A percentile compares a stretch with the other conserved stretches of the same genome.
Evolutionary conservation across 345 rosid species (phyloP).

Genomic region (Psidium guajava): DNA sequence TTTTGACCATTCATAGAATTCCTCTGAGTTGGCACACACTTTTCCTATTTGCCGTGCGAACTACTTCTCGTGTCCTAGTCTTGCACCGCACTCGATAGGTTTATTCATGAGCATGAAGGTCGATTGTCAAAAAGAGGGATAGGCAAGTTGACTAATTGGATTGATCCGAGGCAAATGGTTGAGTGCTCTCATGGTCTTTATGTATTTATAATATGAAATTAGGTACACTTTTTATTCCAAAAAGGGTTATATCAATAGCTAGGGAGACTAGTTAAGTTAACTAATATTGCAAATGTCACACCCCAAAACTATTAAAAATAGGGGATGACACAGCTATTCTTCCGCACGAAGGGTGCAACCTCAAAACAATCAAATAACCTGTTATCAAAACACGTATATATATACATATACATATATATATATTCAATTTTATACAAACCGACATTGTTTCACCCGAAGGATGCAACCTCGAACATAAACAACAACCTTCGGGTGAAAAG

Average conservation of each 20-base stretch:
- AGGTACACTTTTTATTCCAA: neutral
- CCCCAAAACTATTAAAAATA: too few relatives aligned
- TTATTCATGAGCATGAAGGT: neutral
- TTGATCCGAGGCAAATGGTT: neutral
- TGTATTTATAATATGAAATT: neutral
- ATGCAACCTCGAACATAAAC: too few relatives aligned
- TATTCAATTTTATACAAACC: too few relatives aligned
- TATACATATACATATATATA: too few relatives aligned
- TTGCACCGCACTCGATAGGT: neutral
- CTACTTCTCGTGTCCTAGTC: neutral
- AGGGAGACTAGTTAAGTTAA: neutral
- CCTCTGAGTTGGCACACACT: neutral
- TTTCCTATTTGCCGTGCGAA: neutral
- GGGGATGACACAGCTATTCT: too few relatives aligned
- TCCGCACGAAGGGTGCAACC: too few relatives aligned
- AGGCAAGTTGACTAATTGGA: neutral
- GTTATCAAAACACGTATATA: too few relatives aligned
- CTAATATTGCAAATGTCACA: too few relatives aligned
- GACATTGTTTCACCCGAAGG: too few relatives aligned
- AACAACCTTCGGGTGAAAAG: too few relatives aligned
- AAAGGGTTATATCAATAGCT: neutral
- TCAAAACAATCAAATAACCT: too few relatives aligned
- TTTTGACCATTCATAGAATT: conserved; percentile 7
- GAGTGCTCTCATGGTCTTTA: neutral
- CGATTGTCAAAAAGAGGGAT: neutral